Percentiles rank a stretch among this genome's conserved stretches.
Evolutionary conservation across 2,329 filamentous ascomycete genomes (phyloP).

Genomic region (Aureobasidium namibiae): DNA sequence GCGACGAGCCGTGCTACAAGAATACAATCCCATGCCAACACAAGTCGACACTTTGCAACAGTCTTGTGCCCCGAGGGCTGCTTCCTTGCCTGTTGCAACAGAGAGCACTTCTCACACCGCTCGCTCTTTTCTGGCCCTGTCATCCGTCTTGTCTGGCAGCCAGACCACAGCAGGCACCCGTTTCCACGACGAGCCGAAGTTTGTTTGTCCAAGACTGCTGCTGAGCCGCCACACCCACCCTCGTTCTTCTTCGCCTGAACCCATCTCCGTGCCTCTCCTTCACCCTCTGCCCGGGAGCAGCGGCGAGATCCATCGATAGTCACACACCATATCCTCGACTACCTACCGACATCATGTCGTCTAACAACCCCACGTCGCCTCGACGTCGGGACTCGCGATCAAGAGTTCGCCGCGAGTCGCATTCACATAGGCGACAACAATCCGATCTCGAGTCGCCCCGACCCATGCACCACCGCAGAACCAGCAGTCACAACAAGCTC

Average conservation of each 20-base stretch:
- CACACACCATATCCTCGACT: not conserved
- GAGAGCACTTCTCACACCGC: not conserved
- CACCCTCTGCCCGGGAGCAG: not conserved
- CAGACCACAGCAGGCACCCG: not conserved
- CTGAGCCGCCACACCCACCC: not conserved
- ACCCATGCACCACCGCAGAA: slow-evolving; percentile 28
- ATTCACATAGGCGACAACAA: slow-evolving; percentile 56
- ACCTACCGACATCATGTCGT: slow-evolving; percentile 6
- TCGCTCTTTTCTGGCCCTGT: not conserved
- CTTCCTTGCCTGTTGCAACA: not conserved
- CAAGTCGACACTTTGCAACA: not conserved
- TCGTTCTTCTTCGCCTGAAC: not conserved
- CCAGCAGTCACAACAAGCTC: slow-evolving; percentile 24
- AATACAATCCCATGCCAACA: not conserved
- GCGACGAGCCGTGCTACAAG: too few relatives aligned
- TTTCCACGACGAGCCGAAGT: not conserved
- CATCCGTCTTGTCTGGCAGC: not conserved
- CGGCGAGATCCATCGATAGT: not conserved
- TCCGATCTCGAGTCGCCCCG: slow-evolving; percentile 61
- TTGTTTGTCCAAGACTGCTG: not conserved
- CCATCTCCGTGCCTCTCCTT: too few relatives aligned
- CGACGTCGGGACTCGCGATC: slow-evolving; percentile 9
- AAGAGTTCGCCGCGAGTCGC: slow-evolving; percentile 34
- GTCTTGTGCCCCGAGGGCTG: not conserved
- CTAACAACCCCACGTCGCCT: not conserved